These are phyloP conservation scores for Candida xiaguanensis DNA, from an alignment of 805 yeast genomes.

Conservation along the genomic window DNA sequence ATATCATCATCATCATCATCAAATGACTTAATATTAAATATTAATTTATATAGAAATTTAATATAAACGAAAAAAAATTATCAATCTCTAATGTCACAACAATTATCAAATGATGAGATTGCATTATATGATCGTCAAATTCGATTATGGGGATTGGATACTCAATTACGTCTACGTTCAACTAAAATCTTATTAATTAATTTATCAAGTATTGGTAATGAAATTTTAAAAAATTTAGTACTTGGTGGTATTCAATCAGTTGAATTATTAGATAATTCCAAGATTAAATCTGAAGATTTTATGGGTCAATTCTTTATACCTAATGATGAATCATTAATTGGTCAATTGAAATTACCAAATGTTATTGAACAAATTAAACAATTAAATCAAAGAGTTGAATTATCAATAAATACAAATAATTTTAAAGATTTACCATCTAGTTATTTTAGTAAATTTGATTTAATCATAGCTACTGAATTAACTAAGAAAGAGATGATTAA, in stretches of 20 bases:
- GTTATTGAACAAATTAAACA: constrained; percentile 58
- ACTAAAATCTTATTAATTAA: constrained; percentile 70
- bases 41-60: constrained; percentile 9
- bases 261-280: constrained; percentile 60
- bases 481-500: constrained; percentile 33
- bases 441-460: constrained; percentile 55
- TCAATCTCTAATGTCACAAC: background rate
- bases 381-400: constrained; percentile 73
- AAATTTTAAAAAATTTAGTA: constrained; percentile 77
- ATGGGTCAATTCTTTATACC: constrained; percentile 72
- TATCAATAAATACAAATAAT: constrained; percentile 40
- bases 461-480: constrained; percentile 75
- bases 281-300: constrained; percentile 57
- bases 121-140: constrained; percentile 94
- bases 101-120: constrained; percentile 56
- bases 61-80: background rate
- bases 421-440: constrained; percentile 17
- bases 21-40: constrained; percentile 6
- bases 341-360: constrained; percentile 51
- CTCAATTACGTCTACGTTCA: constrained; percentile 73
- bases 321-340: constrained; percentile 49
- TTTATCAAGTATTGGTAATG: constrained; percentile 75
- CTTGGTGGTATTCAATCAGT: constrained; percentile 84
- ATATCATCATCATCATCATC: background rate
- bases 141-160: constrained; percentile 92